Evolutionary conservation across 805 yeast species (phyloP), one percentile per base, ranked within the genome.

Genomic region (Metschnikowia orientalis): DNA sequence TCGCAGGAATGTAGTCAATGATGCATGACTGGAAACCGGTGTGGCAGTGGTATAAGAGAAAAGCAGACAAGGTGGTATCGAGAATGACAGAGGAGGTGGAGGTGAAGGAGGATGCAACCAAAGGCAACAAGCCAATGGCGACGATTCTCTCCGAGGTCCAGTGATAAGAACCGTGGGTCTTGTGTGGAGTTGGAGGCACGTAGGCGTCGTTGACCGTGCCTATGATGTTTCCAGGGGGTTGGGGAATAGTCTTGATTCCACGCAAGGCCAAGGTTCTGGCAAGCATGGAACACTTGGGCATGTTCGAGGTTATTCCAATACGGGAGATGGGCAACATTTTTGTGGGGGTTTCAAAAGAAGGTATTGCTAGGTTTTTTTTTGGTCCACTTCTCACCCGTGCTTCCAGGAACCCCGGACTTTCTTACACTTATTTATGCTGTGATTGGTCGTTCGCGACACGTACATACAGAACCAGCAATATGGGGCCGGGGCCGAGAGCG

Each of bases 1-100:
- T 74, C 53, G 64, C 63, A 32, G 90, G 92, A 34, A 84, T 79
- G 61, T 82, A 81, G 58, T 84, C 92, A 36, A 73, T 73, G 47
- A 84, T 83, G 67, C 92, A 81, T 26, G 85, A 69, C 51, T 77
- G 79, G 67, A 82, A 77, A 3, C 92, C 94, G 30, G 76, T 75
- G 55, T 73, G 75, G 35, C 78, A 69, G 56, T 84, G 92, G 51
- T 72, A 68, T 43, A 83, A 59, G 29, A 81, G 51, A 9, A 76
- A 57, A 2, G 77, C 63, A 10, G 78, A 63, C 50, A 82, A 57
- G 2, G 75, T 44, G 3, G 83, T 63, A 57, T 83, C 92, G 3
- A 76, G 38, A 26, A 67, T 55, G n/a, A 78, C 64, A 9, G 69
- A 57, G 14, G 67, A 53, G 21, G 78, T 76, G 5, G 79, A 63